Evolutionary conservation across 73 alveolate species (phyloP), one percentile per base, ranked within the genome.

Genomic region (Uronychia binucleata): DNA sequence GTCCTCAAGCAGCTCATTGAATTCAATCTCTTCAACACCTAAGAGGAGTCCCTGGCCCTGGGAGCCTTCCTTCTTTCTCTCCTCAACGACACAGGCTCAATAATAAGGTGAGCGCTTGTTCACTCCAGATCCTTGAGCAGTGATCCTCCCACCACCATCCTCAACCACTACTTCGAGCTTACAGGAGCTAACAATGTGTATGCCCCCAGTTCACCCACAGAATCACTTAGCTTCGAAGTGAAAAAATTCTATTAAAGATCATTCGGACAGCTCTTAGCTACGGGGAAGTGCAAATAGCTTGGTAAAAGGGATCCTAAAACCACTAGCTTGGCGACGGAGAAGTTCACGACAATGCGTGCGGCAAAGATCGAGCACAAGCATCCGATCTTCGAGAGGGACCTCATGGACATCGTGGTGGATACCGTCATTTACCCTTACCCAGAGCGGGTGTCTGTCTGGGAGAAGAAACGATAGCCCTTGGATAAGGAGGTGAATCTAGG

Each of bases 211-310:
- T 5, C 19, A 58, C 57, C 26, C 29, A 58, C 29, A 28, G 60
- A 31, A n/a, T 28, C 33, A 25, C 32, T 28, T 29, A 81, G 31
- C 32, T n/a, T 26, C 57, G 75, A 30, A 59, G 26, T 1, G 75
- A 60, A 29, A 35, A 81, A 31, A 1, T 58, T 19, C 75, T 33
- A 1, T 32, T 81, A 1, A 59, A 60, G 8, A 0, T 81, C 57
- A 81, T 81, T 30, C 57, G 31, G 19, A 29, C n/a, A 59, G 88
- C 88, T 29, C 30, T 81, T 1, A 29, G 26, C 30, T 25, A n/a
- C 11, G 34, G 75, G 28, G 88, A 81, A 32, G 81, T 79, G 14
- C 75, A 81, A 59, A 81, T 81, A 29, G 88, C 88, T n/a, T n/a
- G n/a, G n/a, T n/a, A n/a, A n/a, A n/a, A n/a, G n/a, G n/a, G n/a